Conservation (phyloP, 169 alveolate species). For the Plasmodium vivax region DNA sequence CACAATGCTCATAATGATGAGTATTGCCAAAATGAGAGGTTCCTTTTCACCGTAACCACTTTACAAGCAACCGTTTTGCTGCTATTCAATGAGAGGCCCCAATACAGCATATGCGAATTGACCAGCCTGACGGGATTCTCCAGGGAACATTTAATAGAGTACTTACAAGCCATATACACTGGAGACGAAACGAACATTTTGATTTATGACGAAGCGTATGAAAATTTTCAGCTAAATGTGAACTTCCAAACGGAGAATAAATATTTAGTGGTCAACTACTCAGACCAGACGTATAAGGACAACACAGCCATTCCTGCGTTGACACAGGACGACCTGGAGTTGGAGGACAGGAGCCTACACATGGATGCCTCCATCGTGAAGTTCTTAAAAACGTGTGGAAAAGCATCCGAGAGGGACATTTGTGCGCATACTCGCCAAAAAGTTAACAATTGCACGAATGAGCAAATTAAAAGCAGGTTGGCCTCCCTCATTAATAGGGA, state of each 20-base stretch:
- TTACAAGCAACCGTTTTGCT: slow-evolving; percentile 37
- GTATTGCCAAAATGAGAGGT: not conserved
- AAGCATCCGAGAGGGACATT: slow-evolving; percentile 58
- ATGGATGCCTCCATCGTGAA: slow-evolving; percentile 72
- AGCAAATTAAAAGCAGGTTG: slow-evolving; percentile 61
- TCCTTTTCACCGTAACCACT: slow-evolving; percentile 39
- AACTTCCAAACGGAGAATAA: slow-evolving; percentile 19
- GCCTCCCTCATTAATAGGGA: slow-evolving; percentile 51
- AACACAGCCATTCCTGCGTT: slow-evolving; percentile 30
- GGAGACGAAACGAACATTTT: slow-evolving; percentile 30
- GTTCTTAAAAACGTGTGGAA: slow-evolving; percentile 30
- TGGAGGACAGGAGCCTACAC: slow-evolving; percentile 53
- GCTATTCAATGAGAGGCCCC: slow-evolving; percentile 30
- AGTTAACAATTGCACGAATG: slow-evolving; percentile 33
- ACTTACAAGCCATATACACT: slow-evolving; percentile 31
- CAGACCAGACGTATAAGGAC: slow-evolving; percentile 32
- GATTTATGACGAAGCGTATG: slow-evolving; percentile 30
- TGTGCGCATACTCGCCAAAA: slow-evolving; percentile 19
- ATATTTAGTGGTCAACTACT: slow-evolving; percentile 32
- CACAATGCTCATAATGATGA: not conserved
- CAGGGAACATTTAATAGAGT: slow-evolving; percentile 25
- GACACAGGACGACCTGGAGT: slow-evolving; percentile 25
- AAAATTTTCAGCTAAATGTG: slow-evolving; percentile 30
- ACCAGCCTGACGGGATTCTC: slow-evolving; percentile 7
- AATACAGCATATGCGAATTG: slow-evolving; percentile 34